A percentile compares a stretch with the other conserved stretches of the same genome.
phyloP scores from a whole-genome alignment of 441 rosid genomes.

The Isatis lusitanica region DNA sequence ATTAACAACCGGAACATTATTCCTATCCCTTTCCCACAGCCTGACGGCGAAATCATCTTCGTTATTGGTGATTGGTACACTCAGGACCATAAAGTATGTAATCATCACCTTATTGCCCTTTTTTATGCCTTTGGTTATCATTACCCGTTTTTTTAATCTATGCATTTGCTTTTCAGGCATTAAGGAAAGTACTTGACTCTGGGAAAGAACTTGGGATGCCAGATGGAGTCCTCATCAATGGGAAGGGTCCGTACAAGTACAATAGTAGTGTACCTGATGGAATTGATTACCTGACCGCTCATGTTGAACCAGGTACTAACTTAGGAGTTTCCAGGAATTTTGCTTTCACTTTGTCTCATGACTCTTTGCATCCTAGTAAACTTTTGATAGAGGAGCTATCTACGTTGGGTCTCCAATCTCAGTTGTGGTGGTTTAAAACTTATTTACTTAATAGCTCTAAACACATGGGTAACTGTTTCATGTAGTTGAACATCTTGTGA shows the following conservation, averaged over 20 bases:
- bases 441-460: neutral
- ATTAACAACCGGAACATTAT: conserved; percentile 62
- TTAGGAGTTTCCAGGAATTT: conserved; percentile 2
- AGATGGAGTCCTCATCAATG: conserved; percentile 90
- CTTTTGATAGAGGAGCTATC: neutral
- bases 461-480: neutral
- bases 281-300: conserved; percentile 61
- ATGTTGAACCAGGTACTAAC: conserved; percentile 71
- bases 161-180: conserved; percentile 48
- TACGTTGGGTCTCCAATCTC: neutral
- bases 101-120: neutral
- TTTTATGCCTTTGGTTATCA: neutral
- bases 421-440: conserved; percentile 6
- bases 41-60: conserved; percentile 71
- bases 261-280: conserved; percentile 81
- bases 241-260: conserved; percentile 86
- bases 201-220: conserved; percentile 95
- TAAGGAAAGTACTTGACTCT: conserved; percentile 66
- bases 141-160: neutral
- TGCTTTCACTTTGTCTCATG: conserved; percentile 1
- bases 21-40: conserved; percentile 73
- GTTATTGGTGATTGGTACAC: conserved; percentile 92
- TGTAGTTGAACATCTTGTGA: conserved; percentile 6
- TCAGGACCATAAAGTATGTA: conserved; percentile 70
- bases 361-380: neutral